Percentiles rank a stretch among this genome's conserved stretches.
phyloP scores from a whole-genome alignment of 129 eudicot genomes.

The Chrysanthemum seticuspe region DNA sequence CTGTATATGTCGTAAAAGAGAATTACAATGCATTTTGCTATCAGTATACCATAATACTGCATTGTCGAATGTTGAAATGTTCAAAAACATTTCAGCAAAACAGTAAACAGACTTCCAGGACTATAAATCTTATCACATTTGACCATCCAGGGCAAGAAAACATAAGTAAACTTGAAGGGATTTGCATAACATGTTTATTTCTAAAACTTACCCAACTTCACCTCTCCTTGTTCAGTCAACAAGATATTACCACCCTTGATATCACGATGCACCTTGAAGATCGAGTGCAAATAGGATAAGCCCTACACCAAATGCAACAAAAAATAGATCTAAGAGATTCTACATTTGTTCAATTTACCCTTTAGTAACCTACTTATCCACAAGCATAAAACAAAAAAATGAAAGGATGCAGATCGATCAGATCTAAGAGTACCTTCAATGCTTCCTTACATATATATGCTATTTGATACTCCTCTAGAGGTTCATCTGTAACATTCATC shows the following conservation, averaged over 20 bases:
- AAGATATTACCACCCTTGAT: conserved; percentile 95
- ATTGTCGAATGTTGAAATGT: conserved; percentile 17
- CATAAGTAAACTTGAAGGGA: conserved; percentile 3
- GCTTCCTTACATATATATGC: conserved; percentile 95
- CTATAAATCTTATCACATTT: conserved; percentile 10
- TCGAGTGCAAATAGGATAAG: conserved; percentile 87
- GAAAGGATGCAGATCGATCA: conserved; percentile 8
- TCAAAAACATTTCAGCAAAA: conserved; percentile 9
- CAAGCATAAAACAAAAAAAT: conserved; percentile 6
- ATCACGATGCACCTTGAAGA: conserved; percentile 96
- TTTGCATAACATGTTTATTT: conserved; percentile 1
- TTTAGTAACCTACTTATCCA: conserved; percentile 5
- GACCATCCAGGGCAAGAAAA: background rate
- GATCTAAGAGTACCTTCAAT: conserved; percentile 63
- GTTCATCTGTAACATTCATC: conserved; percentile 89
- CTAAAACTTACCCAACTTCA: conserved; percentile 78
- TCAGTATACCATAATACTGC: conserved; percentile 6
- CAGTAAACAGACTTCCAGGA: conserved; percentile 17
- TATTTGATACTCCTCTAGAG: conserved; percentile 89
- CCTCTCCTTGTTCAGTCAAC: conserved; percentile 99
- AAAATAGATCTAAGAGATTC: conserved; percentile 4
- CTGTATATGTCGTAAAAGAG: conserved; percentile 39
- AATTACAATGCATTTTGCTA: conserved; percentile 19
- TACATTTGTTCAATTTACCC: background rate
- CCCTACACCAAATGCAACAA: conserved; percentile 58